Base-by-base conservation (phyloP, 768 basidiomycete genomes). In the Galerina marginata region DNA sequence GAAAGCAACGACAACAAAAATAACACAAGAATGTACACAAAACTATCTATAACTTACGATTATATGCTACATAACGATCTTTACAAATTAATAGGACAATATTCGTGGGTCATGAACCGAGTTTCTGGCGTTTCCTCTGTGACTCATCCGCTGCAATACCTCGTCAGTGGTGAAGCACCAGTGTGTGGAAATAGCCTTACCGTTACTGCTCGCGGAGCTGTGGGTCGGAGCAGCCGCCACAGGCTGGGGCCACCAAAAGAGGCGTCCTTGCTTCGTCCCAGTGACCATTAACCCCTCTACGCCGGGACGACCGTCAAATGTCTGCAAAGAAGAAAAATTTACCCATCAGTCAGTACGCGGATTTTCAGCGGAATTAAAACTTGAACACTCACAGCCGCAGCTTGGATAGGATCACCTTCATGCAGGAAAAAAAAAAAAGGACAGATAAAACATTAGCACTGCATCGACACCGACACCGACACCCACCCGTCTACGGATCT, bases 221-320 rank as follows among this genome's bases (percentile, higher is more conserved):
- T 57, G 56, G 16, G 55, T 58, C 42, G 63, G 64, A 11, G 70
- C 63, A 14, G 73, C 74, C 6, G 76, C 72, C 23, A 74, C 71
- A 50, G 81, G 82, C 59, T 78, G 77, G 20, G 79, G 77, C 86
- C 86, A 89, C 87, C 87, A 88, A 23, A 77, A 78, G 43, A 89
- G 68, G 37, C 77, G 72, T 1, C 87, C 87, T 15, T 77, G 67
- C 65, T 78, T 82, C 26, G 87, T 87, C 9, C 86, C 86, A 12
- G 84, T 86, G 10, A 89, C 69, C 49, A 88, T 76, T 63, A 77
- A 79, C 11, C 82, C 78, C 25, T 75, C 75, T 23, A 74, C 67
- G 16, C 72, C 72, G 6, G 69, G 65, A 42, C 73, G 68, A 10
- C 82, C 82, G 68, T 86, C 83, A 69, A 80, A 84, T 52, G 78